A percentile compares a stretch with the other conserved stretches of the same genome.
These are phyloP conservation scores for Coemansia sp. DNA, from an alignment of 192 early-diverging fungal genomes.

Conservation along the genomic window DNA sequence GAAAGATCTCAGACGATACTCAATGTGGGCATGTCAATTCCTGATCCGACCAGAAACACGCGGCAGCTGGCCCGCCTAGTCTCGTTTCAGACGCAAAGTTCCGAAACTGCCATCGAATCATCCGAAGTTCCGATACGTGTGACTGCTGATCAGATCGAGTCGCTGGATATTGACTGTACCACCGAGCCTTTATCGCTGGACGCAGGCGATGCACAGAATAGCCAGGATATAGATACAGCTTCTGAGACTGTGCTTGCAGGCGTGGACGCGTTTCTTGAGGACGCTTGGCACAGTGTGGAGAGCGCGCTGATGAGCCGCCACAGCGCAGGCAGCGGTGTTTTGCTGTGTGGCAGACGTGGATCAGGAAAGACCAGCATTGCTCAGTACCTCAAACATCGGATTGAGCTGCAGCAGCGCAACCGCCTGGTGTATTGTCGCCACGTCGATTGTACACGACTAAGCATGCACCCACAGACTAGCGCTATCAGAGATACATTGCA, in stretches of 20 bases:
- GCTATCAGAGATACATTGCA: slow-evolving; percentile 22
- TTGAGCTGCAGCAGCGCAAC: slow-evolving; percentile 10
- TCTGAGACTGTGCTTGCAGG: slow-evolving; percentile 21
- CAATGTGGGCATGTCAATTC: slow-evolving; percentile 19
- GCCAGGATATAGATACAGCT: not conserved
- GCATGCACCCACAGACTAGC: slow-evolving; percentile 19
- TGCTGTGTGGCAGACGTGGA: slow-evolving; percentile 71
- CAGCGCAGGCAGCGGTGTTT: slow-evolving; percentile 47
- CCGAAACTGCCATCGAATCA: not conserved
- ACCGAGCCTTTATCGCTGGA: not conserved
- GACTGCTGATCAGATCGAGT: not conserved
- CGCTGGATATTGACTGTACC: slow-evolving; percentile 14
- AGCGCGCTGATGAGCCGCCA: slow-evolving; percentile 21
- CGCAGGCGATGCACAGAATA: not conserved
- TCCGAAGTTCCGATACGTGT: slow-evolving; percentile 22
- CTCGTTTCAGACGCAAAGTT: slow-evolving; percentile 7
- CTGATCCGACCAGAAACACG: not conserved
- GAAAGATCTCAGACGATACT: not conserved
- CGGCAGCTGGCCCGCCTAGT: slow-evolving; percentile 10
- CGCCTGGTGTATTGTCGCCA: slow-evolving; percentile 29
- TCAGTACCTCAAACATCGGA: slow-evolving; percentile 38
- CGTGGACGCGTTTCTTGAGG: slow-evolving; percentile 23
- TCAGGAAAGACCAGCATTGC: slow-evolving; percentile 73
- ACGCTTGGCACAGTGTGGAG: slow-evolving; percentile 35
- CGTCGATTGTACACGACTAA: slow-evolving; percentile 29